A percentile compares a stretch with the other conserved stretches of the same genome.
phyloP scores from a whole-genome alignment of 148 eudicot genomes.

The Vaccinium macrocarpon region DNA sequence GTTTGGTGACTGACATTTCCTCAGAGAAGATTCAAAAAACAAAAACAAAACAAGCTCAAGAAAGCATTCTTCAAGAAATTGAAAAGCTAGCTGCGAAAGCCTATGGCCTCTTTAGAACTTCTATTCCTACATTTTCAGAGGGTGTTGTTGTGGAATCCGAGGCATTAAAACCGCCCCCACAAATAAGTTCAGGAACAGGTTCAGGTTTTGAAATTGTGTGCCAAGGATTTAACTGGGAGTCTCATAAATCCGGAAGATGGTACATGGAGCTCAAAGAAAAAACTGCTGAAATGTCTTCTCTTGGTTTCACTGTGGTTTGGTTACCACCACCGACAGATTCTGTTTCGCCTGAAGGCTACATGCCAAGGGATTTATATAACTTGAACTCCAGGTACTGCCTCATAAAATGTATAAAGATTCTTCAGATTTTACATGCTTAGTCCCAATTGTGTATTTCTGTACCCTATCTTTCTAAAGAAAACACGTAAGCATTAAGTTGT shows the following conservation, averaged over 20 bases:
- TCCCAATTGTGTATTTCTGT: background rate
- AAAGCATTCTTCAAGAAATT: constrained; percentile 83
- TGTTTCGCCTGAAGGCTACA: constrained; percentile 97
- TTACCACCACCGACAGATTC: constrained; percentile 98
- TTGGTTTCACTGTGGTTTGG: constrained; percentile 91
- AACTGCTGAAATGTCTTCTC: constrained; percentile 61
- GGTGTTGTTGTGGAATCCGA: constrained; percentile 41
- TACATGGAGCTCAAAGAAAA: constrained; percentile 71
- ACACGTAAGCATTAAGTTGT: background rate
- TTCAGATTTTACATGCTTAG: background rate
- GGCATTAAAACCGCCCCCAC: constrained; percentile 31
- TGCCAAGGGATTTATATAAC: constrained; percentile 95
- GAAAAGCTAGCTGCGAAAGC: constrained; percentile 99
- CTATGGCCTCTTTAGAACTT: constrained; percentile 76
- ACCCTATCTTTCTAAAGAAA: background rate
- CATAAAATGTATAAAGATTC: background rate
- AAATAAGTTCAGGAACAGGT: constrained; percentile 75
- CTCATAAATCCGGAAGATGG: constrained; percentile 93
- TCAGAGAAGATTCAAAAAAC: constrained; percentile 59
- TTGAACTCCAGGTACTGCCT: constrained; percentile 75
- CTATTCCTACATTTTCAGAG: constrained; percentile 48
- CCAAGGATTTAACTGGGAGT: constrained; percentile 99
- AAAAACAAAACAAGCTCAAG: constrained; percentile 74
- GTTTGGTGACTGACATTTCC: constrained; percentile 68
- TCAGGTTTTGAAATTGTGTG: constrained; percentile 83